Evolutionary conservation across 2,329 filamentous ascomycete species (phyloP), one percentile per base, ranked within the genome.

Genomic region (Sclerotinia nivalis): DNA sequence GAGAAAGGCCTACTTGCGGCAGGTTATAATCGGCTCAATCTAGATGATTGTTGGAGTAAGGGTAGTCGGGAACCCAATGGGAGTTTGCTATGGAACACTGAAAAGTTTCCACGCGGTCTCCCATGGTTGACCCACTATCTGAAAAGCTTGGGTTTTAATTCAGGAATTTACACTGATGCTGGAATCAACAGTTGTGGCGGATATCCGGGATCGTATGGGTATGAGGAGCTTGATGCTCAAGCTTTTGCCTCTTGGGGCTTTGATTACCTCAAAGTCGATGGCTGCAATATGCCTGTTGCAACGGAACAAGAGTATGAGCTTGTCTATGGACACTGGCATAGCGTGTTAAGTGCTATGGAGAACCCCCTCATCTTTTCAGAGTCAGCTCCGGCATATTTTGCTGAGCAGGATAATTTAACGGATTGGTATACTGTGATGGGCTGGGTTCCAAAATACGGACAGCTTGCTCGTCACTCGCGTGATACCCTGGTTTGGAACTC

Each of bases 81-180:
- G 5, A 75, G 73, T 28, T 81, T 88, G 20, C 75, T 84, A 6
- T 81, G 83, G 0, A 82, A 88, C 73, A 75, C 78, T 0, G 77
- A 75, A 12, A 86, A 84, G 69, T 91, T 90, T 70, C 88, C 88
- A 0, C 79, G 83, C 31, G 88, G 88, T 0, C 87, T 91, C 71
- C 82, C 82, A 10, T 83, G 84, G 4, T 78, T 87, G 2, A 86
- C 87, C 0, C 79, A 84, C 31, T 77, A 85, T 71, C 81, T 90
- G n/a, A 88, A 90, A 71, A 78, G 74, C 4, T 75, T 88, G 72
- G 87, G 86, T 1, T 76, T 91, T 61, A 89, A 89, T 73, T 79
- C 89, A 7, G 88, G 89, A 1, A 89, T 91, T 67, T 91, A 91
- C 74, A 86, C 85, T 70, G 86, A 85, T 77, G 85, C 85, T 1